Conservation (phyloP, 306 rosid genomes). For the Hippophae tibetana region DNA sequence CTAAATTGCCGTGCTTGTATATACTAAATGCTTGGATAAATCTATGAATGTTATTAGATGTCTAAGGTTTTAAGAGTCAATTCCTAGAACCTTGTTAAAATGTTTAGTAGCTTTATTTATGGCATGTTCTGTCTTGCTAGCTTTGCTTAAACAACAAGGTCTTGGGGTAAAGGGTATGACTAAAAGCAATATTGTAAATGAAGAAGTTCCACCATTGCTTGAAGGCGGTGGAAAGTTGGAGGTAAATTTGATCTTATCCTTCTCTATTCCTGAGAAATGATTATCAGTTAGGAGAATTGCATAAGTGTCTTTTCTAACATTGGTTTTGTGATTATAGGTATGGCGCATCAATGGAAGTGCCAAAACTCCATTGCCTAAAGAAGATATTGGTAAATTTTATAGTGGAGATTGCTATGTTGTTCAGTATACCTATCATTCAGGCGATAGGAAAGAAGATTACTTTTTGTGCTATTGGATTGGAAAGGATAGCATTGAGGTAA, state of each 20-base stretch:
- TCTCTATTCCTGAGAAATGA: constrained; percentile 9
- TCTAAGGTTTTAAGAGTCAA: neutral
- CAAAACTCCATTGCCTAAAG: constrained; percentile 64
- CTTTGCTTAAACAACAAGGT: constrained; percentile 98
- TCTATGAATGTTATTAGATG: no score
- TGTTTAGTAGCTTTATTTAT: constrained; percentile 17
- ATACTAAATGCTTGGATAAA: no score
- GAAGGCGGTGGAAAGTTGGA: constrained; percentile 98
- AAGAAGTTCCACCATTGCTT: constrained; percentile 93
- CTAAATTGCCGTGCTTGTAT: no score
- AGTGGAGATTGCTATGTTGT: constrained; percentile 95
- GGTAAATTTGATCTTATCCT: constrained; percentile 37
- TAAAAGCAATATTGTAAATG: constrained; percentile 59
- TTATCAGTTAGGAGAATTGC: neutral
- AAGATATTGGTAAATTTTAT: constrained; percentile 86
- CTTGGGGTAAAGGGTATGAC: constrained; percentile 84
- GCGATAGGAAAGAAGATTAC: constrained; percentile 96
- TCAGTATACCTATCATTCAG: constrained; percentile 82
- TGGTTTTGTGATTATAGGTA: constrained; percentile 40
- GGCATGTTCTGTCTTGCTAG: constrained; percentile 33
- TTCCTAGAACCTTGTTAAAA: constrained; percentile 3
- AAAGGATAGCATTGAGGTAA: constrained; percentile 84
- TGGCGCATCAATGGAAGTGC: constrained; percentile 92
- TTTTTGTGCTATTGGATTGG: constrained; percentile 95
- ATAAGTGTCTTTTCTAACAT: neutral